A percentile compares a stretch with the other conserved stretches of the same genome.
Evolutionary conservation across 495 filamentous ascomycete genomes (phyloP).

Genomic region (Penicillium taxi): DNA sequence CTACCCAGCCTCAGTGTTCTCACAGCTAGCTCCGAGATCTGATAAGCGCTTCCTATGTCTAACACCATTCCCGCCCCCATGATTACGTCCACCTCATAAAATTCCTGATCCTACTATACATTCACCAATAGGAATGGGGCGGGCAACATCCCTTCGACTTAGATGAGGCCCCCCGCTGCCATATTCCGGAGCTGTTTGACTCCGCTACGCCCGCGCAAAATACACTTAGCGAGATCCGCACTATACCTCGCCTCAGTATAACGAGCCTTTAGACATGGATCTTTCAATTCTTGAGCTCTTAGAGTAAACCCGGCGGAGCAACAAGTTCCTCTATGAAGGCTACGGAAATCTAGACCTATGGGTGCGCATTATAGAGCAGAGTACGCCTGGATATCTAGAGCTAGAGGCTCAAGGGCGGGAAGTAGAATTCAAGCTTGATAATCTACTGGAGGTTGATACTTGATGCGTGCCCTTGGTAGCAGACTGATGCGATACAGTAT

Average conservation of each 20-base stretch:
- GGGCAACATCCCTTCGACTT: no score
- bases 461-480: no score
- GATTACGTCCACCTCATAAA: no score
- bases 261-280: constrained; percentile 9
- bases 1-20: not conserved
- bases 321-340: constrained; percentile 5
- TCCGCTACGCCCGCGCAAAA: constrained; percentile 1
- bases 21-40: not conserved
- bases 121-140: no score
- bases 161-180: no score
- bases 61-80: no score
- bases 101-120: no score
- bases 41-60: not conserved
- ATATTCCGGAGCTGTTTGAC: constrained; percentile 3
- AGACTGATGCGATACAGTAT: no score
- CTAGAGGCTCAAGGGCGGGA: constrained; percentile 8
- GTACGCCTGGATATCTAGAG: constrained; percentile 6
- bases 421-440: constrained; percentile 7
- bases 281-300: constrained; percentile 7
- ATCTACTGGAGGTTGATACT: no score
- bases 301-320: constrained; percentile 3
- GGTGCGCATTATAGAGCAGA: constrained; percentile 7
- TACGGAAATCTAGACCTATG: constrained; percentile 5
- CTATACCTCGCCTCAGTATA: constrained; percentile 10
- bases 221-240: constrained; percentile 2